These are phyloP conservation scores for Naegleria lovaniensis DNA, from an alignment of 208 protist genomes.

Conservation along the genomic window DNA sequence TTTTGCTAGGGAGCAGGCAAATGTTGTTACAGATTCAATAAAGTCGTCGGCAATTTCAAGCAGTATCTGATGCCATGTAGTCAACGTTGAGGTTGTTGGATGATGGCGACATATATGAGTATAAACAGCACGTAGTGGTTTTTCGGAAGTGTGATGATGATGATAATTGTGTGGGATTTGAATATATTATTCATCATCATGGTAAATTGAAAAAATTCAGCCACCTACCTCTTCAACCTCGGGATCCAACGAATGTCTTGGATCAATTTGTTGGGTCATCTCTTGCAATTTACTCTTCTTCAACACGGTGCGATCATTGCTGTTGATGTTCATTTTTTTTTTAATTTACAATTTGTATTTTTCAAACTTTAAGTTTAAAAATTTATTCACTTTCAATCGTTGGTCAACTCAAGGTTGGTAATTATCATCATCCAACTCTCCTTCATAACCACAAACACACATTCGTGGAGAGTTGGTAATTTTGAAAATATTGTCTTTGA, in stretches of 20 bases:
- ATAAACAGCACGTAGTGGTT: too few relatives aligned
- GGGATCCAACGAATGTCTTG: conserved; percentile 29
- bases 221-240: conserved; percentile 39
- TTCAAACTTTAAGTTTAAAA: too few relatives aligned
- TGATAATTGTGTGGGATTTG: background rate
- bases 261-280: conserved; percentile 29
- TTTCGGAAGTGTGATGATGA: background rate
- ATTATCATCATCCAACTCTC: too few relatives aligned
- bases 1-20: conserved; percentile 50
- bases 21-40: conserved; percentile 46
- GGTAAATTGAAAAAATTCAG: background rate
- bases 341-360: too few relatives aligned
- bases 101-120: too few relatives aligned
- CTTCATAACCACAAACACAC: too few relatives aligned
- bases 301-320: background rate
- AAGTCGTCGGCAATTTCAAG: conserved; percentile 56
- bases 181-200: background rate
- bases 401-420: too few relatives aligned
- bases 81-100: background rate
- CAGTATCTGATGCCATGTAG: conserved; percentile 36
- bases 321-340: background rate
- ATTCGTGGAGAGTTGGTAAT: too few relatives aligned
- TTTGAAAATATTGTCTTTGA: too few relatives aligned
- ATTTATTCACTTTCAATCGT: too few relatives aligned
- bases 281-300: background rate